These are phyloP conservation scores for Hyphopichia wangnamkhiaoensis DNA, from an alignment of 1,139 yeast species.

Conservation along the genomic window DNA sequence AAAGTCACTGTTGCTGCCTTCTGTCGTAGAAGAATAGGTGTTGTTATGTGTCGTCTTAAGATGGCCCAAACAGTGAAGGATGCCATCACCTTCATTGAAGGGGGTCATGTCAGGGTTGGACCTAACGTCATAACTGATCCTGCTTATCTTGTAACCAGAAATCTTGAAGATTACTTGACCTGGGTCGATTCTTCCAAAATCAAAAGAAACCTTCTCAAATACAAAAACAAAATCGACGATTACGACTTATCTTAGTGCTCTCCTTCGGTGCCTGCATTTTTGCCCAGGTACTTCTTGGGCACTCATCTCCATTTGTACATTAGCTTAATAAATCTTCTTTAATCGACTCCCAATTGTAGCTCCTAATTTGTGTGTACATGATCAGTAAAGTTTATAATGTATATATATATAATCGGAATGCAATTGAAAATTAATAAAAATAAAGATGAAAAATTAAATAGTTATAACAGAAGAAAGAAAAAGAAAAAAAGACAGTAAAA, in stretches of 20 bases:
- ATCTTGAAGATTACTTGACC: conserved; percentile 93
- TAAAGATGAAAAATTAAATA: no score
- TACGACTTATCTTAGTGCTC: conserved; percentile 55
- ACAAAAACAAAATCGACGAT: conserved; percentile 83
- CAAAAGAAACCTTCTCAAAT: conserved; percentile 83
- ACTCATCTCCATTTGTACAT: not conserved
- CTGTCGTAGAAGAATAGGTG: conserved; percentile 90
- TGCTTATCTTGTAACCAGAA: conserved; percentile 88
- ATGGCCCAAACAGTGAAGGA: conserved; percentile 91
- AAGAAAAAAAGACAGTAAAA: no score
- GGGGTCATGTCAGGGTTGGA: conserved; percentile 97
- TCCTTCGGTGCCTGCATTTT: not conserved
- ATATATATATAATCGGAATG: no score
- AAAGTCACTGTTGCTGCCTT: conserved; percentile 89
- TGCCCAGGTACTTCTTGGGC: no score
- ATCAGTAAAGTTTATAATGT: no score
- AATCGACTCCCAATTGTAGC: no score
- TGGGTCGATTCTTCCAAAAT: conserved; percentile 97
- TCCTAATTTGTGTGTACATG: no score
- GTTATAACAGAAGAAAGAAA: no score
- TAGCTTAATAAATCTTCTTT: not conserved
- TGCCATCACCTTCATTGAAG: conserved; percentile 91
- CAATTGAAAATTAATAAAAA: no score
- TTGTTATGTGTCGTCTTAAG: conserved; percentile 89
- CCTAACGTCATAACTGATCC: conserved; percentile 96